phyloP scores from a whole-genome alignment of 257 asterid genomes.

The Fraxinus anomala region DNA sequence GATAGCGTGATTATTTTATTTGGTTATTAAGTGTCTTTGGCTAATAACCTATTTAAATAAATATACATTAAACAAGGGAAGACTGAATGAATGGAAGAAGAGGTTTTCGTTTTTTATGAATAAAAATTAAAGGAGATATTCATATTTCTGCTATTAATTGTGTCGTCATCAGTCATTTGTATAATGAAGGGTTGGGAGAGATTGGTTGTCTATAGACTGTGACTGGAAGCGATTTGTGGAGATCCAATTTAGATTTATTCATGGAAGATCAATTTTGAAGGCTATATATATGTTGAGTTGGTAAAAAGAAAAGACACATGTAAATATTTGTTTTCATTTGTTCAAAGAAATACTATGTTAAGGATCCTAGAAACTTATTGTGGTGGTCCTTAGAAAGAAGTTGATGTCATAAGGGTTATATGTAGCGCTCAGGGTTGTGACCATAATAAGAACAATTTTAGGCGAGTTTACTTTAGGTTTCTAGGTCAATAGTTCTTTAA shows the following conservation, averaged over 20 bases:
- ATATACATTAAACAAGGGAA: not conserved
- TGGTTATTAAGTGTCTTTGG: not conserved
- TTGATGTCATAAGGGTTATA: too few species aligned
- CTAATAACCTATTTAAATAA: not conserved
- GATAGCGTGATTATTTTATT: not conserved
- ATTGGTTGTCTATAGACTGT: not conserved
- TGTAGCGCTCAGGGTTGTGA: not conserved
- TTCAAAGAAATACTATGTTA: too few species aligned
- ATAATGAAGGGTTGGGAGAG: not conserved
- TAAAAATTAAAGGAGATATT: too few species aligned
- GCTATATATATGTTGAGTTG: not conserved
- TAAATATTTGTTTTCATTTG: not conserved
- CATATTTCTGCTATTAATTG: too few species aligned
- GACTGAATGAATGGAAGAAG: not conserved
- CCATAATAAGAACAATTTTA: not conserved
- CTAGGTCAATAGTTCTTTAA: not conserved
- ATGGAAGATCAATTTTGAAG: not conserved
- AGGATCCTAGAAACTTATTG: not conserved
- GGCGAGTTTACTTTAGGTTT: too few species aligned
- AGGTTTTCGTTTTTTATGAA: too few species aligned
- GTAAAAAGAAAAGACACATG: not conserved
- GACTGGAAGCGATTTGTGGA: not conserved
- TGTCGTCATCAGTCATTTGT: not conserved
- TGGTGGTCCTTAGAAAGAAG: not conserved
- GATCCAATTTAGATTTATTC: not conserved